phyloP scores from a whole-genome alignment of 192 early-diverging fungal genomes.

The Kickxella alabastrina region DNA sequence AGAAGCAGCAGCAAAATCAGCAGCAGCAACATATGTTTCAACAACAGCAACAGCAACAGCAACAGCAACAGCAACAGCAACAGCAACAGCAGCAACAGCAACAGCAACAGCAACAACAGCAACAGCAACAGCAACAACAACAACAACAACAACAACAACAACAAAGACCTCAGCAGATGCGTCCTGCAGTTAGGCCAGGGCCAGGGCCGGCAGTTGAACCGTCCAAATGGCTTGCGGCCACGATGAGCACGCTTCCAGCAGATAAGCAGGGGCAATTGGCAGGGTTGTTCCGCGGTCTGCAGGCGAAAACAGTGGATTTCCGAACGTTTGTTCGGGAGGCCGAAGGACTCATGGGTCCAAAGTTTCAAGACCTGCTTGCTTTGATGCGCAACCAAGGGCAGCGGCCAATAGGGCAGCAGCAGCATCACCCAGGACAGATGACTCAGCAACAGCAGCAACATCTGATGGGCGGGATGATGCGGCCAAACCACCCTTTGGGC shows the following conservation, averaged over 20 bases:
- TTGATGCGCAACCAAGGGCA: conserved; percentile 34
- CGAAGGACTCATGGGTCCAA: conserved; percentile 39
- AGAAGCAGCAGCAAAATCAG: conserved; percentile 2
- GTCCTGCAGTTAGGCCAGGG: conserved; percentile 6
- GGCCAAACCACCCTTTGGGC: conserved; percentile 7
- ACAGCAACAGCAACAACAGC: neutral
- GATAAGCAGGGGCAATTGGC: conserved; percentile 42
- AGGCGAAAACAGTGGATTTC: conserved; percentile 34
- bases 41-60: neutral
- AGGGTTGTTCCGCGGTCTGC: conserved; percentile 35
- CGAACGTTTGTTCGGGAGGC: conserved; percentile 34
- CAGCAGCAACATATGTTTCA: conserved; percentile 2
- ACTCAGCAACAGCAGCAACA: neutral
- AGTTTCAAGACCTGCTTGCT: conserved; percentile 36
- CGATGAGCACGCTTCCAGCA: conserved; percentile 38
- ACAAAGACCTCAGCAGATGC: conserved; percentile 12
- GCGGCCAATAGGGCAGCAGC: conserved; percentile 1
- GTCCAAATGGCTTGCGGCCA: conserved; percentile 36
- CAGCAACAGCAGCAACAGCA: neutral
- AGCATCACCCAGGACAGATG: neutral
- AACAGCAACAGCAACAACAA: conserved; percentile 6
- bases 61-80: neutral
- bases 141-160: conserved; percentile 6
- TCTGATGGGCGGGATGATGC: conserved; percentile 1
- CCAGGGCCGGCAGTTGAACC: conserved; percentile 20